Evolutionary conservation across 106 monocot genomes (phyloP).

Genomic region (Amphibolis antarctica): DNA sequence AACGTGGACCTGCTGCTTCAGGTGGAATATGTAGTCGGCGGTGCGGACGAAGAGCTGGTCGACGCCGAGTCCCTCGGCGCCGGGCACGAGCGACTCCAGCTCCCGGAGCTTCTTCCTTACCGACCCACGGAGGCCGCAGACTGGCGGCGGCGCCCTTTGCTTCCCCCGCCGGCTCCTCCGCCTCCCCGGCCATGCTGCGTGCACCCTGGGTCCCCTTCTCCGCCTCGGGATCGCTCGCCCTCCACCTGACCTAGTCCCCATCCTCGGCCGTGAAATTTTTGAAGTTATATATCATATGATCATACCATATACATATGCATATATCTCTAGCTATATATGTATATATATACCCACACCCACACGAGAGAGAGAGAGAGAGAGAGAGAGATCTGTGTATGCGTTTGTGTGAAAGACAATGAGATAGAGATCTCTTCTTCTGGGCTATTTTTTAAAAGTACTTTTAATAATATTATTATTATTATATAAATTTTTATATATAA

Average conservation of each 20-base stretch:
- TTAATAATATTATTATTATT: too few species aligned
- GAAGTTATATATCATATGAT: background rate
- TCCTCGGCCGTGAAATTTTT: background rate
- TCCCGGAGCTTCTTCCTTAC: slow-evolving; percentile 38
- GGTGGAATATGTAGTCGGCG: slow-evolving; percentile 45
- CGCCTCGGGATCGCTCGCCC: background rate
- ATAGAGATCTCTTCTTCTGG: too few species aligned
- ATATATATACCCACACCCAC: background rate
- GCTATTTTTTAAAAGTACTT: too few species aligned
- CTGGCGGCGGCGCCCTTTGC: background rate
- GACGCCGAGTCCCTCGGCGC: slow-evolving; percentile 26
- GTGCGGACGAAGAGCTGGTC: slow-evolving; percentile 42
- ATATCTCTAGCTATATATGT: background rate
- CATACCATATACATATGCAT: background rate
- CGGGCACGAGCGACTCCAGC: slow-evolving; percentile 59
- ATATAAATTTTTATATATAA: background rate
- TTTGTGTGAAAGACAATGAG: too few species aligned
- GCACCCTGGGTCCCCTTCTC: background rate
- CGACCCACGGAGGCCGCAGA: background rate
- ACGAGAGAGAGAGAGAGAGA: background rate
- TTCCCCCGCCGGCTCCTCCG: background rate
- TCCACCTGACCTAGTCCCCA: background rate
- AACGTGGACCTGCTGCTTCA: slow-evolving; percentile 35
- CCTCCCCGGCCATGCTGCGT: background rate
- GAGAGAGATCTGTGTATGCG: background rate